Evolutionary conservation across 1,139 yeast species (phyloP), one percentile per base, ranked within the genome.

Genomic region (Pneumocystis carinii): DNA sequence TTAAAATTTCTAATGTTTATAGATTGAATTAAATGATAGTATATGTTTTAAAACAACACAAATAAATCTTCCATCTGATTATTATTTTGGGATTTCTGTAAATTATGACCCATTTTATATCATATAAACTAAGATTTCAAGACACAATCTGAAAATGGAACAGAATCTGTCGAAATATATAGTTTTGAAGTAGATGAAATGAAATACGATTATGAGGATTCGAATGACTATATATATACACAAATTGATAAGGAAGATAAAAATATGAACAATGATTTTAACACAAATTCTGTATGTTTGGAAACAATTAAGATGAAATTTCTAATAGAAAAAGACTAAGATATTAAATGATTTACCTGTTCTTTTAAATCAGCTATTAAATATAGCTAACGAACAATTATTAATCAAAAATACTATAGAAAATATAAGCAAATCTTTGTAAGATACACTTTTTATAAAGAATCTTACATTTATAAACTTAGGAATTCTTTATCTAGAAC

Each of bases 81-180:
- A 70, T 63, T 73, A 65, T 67, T 70, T 74, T 63, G 78, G 78
- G 12, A 66, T 74, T n/a, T 69, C 75, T 17, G 77, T 76, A 15
- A 48, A 48, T 48, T 6, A 48, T 48, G 4, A 19, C 12, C 32
- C 19, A 48, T 48, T 48, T 48, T 8, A 48, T 14, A 24, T 48
- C n/a, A n/a, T 15, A 48, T 48, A 24, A 24, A 48, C 55, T 48
- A 48, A 48, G 10, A 48, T 48, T 48, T 48, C 32, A 48, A 48
- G 55, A 48, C 55, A 12, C 32, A 48, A 19, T 48, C 55, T 4
- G 12, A 4, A 19, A 24, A 24, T 24, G 15, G 27, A 24, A 1
- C 14, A 3, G 55, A 48, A 5, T 48, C 55, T 12, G 10, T 48
- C 10, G 55, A 48, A 48, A 19, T 48, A 48, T 24, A 48, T 19